Evolutionary conservation across 805 yeast species (phyloP), one percentile per base, ranked within the genome.

Genomic region (Jamesozyma gamospora): DNA sequence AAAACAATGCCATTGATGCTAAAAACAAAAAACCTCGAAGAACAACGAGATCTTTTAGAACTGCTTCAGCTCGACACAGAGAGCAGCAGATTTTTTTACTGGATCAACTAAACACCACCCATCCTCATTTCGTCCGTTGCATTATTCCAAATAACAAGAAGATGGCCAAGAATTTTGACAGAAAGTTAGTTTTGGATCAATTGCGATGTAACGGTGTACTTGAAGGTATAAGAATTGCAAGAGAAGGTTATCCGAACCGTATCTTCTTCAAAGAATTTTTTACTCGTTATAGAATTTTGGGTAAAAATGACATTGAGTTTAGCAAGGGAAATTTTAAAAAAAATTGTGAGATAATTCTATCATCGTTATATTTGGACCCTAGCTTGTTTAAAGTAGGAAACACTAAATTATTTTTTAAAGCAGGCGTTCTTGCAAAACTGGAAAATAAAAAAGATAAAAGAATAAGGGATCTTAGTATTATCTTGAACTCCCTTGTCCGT

Each of bases 101-200:
- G 79, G 67, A 67, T 4, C 90, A 85, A 46, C 65, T 92, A 16
- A 68, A 75, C 3, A 65, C 75, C 11, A 92, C 98, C 0, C 87
- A 84, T 54, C 99, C 99, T 2, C 97, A 92, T 58, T 92, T 92
- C 57, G 96, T 92, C 18, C 75, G 99, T 50, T 92, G 99, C 60
- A 92, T 92, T 35, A 66, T 92, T 34, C 99, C 99, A 7, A 92
- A 92, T 55, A 74, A 75, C 43, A 66, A 72, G 34, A 88, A 90
- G 56, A 69, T 69, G 37, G 77, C 96, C 0, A 74, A 74, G 32
- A 65, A 68, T 29, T 82, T 92, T 52, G 86, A 85, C 51, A 85
- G 81, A 49, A 64, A 63, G 25, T 64, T 92, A 18, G 94, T 92
- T 7, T 65, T 92, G 34, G 90, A 83, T 38, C 99, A 92, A 63